Percentiles rank a stretch among this genome's conserved stretches.
phyloP scores from a whole-genome alignment of 106 monocot genomes.

The Acorus gramineus region DNA sequence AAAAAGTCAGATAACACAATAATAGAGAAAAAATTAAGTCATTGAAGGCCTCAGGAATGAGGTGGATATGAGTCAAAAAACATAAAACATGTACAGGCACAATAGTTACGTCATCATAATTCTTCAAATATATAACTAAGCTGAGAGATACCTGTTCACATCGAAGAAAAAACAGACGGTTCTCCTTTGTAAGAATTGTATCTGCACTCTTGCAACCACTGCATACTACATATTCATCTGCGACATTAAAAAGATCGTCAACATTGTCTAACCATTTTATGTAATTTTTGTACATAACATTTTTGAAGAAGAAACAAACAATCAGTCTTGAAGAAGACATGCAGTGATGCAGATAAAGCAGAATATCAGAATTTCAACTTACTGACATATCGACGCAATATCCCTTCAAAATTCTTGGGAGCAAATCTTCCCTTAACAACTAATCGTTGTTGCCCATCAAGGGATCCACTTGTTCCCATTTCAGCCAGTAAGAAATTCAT shows the following conservation, averaged over 20 bases:
- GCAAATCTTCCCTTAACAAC: constrained; percentile 97
- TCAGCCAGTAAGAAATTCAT: constrained; percentile 92
- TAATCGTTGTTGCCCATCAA: constrained; percentile 97
- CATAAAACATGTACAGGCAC: no score
- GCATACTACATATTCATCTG: constrained; percentile 98
- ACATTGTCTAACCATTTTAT: no score
- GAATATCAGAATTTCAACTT: constrained; percentile 21
- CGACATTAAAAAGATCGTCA: no score
- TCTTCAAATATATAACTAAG: background rate
- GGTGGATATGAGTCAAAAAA: no score
- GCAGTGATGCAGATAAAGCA: no score
- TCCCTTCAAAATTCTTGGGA: constrained; percentile 96
- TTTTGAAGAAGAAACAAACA: no score
- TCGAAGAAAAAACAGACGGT: constrained; percentile 83
- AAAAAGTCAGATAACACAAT: no score
- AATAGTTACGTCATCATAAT: no score
- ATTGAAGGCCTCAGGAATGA: no score
- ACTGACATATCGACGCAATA: constrained; percentile 93
- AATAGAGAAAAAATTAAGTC: no score
- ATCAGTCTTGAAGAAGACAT: no score
- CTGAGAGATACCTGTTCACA: constrained; percentile 67
- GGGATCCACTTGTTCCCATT: constrained; percentile 96
- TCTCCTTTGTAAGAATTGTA: constrained; percentile 93
- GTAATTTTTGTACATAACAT: no score
- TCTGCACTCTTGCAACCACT: constrained; percentile 95